Evolutionary conservation across 2,329 filamentous ascomycete genomes (phyloP), one percentile per base, ranked within the genome.

Genomic region (Aspergillus aculeatus): DNA sequence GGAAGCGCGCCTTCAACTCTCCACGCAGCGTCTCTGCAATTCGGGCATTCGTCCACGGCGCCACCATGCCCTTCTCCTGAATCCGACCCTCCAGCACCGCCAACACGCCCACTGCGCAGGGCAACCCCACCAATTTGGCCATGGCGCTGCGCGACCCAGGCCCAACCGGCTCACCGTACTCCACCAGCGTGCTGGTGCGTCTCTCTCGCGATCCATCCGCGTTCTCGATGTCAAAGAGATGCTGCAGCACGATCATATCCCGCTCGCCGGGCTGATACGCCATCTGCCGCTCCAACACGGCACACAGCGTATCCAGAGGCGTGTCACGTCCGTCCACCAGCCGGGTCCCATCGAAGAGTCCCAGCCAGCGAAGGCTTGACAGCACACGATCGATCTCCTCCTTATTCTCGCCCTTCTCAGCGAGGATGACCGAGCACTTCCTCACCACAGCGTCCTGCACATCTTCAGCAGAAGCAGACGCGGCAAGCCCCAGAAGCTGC

Each of bases 191-290:
- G 16, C 50, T 53, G 5, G 35, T 53, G 7, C 50, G 38, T 16
- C 41, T 53, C n/a, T 53, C 50, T 11, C 10, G 38, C 5, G 50
- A 53, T 9, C 50, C 32, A 5, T 21, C 50, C 16, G 21, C 35
- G n/a, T 24, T 23, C 7, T 44, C 32, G n/a, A 57, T 44, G 3
- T 47, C 55, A 11, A 57, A 57, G 4, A 12, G 24, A 23, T 55
- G 51, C 35, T 59, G 57, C 31, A 59, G 29, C 6, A 50, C 9
- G 14, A 59, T 55, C 57, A 59, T 55, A n/a, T 59, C 57, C 21
- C 51, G 32, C 11, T 59, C 51, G 3, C 57, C 57, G 3, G 57
- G 47, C 12, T 44, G 24, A 31, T 55, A 59, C 4, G 57, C 51
- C 51, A 59, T 59, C 5, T 32, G 32, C 3, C n/a, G 47, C 35